These are phyloP conservation scores for Sphagnurus paluster DNA, from an alignment of 1,284 basidiomycete genomes.

Conservation along the genomic window DNA sequence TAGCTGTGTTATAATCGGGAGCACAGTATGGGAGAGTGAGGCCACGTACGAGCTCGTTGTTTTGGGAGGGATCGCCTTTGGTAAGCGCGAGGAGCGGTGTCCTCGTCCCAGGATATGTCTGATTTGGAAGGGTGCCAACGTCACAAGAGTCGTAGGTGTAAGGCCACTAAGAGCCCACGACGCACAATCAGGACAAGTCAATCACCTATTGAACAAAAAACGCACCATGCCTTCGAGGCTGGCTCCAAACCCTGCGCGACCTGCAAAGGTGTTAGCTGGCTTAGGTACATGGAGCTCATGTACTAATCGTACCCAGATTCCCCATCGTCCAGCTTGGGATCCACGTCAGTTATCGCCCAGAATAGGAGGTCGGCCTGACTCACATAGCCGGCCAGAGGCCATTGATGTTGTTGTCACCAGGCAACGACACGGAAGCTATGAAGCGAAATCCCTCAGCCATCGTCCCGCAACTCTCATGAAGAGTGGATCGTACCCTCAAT, in stretches of 20 bases:
- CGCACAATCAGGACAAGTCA: neutral
- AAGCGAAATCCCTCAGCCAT: slow-evolving; percentile 24
- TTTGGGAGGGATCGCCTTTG: slow-evolving; percentile 42
- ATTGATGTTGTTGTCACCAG: slow-evolving; percentile 59
- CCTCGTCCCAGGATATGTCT: slow-evolving; percentile 58
- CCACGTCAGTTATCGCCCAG: slow-evolving; percentile 1
- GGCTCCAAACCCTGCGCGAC: slow-evolving; percentile 74
- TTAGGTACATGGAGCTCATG: neutral
- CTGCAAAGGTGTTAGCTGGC: slow-evolving; percentile 23
- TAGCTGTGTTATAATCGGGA: too few species aligned
- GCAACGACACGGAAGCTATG: slow-evolving; percentile 52
- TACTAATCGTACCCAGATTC: slow-evolving; percentile 56
- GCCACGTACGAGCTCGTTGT: slow-evolving; percentile 37
- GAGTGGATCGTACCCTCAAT: slow-evolving; percentile 59
- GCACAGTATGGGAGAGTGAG: neutral
- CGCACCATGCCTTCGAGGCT: slow-evolving; percentile 60
- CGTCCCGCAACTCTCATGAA: slow-evolving; percentile 17
- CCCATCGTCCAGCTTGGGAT: slow-evolving; percentile 71
- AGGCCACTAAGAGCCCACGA: slow-evolving; percentile 53
- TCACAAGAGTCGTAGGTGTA: slow-evolving; percentile 80
- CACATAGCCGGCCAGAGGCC: slow-evolving; percentile 76
- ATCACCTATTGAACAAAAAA: neutral
- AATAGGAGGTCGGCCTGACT: slow-evolving; percentile 16
- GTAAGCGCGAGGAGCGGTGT: slow-evolving; percentile 46
- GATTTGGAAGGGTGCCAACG: slow-evolving; percentile 82